Percentiles rank a stretch among this genome's conserved stretches.
Conservation (phyloP, 345 rosid genomes). For the Citrus inodora region DNA sequence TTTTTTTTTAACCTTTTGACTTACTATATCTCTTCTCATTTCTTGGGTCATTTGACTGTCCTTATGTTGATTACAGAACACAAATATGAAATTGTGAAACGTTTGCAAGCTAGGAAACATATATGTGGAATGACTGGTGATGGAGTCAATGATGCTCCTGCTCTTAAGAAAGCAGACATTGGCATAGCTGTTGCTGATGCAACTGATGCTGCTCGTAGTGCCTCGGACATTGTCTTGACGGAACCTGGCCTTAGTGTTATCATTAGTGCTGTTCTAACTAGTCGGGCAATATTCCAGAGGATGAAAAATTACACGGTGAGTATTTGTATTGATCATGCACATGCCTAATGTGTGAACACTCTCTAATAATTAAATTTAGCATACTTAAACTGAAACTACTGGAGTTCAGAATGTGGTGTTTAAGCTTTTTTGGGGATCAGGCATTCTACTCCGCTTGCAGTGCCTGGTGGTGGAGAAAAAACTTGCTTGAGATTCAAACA, state of each 20-base stretch:
- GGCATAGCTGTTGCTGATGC: conserved; percentile 78
- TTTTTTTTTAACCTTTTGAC: neutral
- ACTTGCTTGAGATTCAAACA: neutral
- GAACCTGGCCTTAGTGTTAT: conserved; percentile 73
- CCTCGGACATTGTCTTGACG: conserved; percentile 65
- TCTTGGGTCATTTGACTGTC: neutral
- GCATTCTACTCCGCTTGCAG: neutral
- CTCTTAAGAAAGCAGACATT: conserved; percentile 69
- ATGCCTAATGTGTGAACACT: neutral
- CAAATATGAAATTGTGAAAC: conserved; percentile 70
- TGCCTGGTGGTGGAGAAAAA: neutral
- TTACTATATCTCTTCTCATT: neutral
- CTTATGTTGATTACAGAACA: conserved; percentile 39
- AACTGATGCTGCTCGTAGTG: conserved; percentile 75
- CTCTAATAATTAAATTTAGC: neutral
- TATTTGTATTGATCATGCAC: neutral
- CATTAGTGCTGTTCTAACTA: conserved; percentile 63
- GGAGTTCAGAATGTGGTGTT: neutral
- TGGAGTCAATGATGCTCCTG: conserved; percentile 68
- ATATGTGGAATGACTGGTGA: conserved; percentile 62
- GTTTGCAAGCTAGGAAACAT: conserved; percentile 70
- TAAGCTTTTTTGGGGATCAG: neutral
- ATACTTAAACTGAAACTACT: neutral
- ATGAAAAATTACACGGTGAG: conserved; percentile 74
- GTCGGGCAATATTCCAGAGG: conserved; percentile 61